Percentiles rank a stretch among this genome's conserved stretches.
Conservation (phyloP, 2,329 filamentous ascomycete genomes). For the Fusarium zealandicum region DNA sequence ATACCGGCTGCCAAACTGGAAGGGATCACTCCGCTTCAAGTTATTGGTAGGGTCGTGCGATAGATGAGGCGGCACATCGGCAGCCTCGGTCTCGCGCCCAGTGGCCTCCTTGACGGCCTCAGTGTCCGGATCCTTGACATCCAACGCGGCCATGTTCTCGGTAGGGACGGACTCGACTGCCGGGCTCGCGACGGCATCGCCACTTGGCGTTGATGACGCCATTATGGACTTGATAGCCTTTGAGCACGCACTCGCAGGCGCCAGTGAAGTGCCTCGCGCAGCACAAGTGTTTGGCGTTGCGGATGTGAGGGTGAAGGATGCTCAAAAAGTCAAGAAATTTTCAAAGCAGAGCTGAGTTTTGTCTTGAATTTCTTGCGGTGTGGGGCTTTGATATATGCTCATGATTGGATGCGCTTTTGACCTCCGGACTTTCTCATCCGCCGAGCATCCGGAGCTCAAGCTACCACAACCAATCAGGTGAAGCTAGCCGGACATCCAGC, state of each 20-base stretch:
- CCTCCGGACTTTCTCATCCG: conserved; percentile 13
- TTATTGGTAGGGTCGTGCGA: conserved; percentile 77
- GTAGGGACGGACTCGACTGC: conserved; percentile 29
- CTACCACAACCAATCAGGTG: conserved; percentile 31
- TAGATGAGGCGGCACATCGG: conserved; percentile 63
- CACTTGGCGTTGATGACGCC: conserved; percentile 38
- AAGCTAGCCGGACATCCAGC: not conserved
- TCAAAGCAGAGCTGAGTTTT: conserved; percentile 33
- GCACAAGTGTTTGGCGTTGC: conserved; percentile 25
- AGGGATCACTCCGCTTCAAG: conserved; percentile 88
- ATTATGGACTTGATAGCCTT: conserved; percentile 29
- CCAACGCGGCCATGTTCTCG: conserved; percentile 38
- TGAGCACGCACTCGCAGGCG: conserved; percentile 39
- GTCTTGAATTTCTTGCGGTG: conserved; percentile 27
- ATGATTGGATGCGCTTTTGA: not conserved
- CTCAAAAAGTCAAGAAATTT: conserved; percentile 29
- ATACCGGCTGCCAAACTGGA: conserved; percentile 91
- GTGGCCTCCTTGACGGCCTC: conserved; percentile 24
- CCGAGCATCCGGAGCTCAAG: conserved; percentile 7
- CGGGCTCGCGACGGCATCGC: conserved; percentile 28
- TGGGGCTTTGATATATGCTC: conserved; percentile 20
- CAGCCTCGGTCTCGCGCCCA: conserved; percentile 21
- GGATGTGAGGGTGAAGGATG: conserved; percentile 33
- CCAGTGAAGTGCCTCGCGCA: conserved; percentile 29
- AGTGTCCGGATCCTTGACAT: conserved; percentile 38